Evolutionary conservation across 177 flowering plant species (phyloP).

Genomic region (Telopea speciosissima): DNA sequence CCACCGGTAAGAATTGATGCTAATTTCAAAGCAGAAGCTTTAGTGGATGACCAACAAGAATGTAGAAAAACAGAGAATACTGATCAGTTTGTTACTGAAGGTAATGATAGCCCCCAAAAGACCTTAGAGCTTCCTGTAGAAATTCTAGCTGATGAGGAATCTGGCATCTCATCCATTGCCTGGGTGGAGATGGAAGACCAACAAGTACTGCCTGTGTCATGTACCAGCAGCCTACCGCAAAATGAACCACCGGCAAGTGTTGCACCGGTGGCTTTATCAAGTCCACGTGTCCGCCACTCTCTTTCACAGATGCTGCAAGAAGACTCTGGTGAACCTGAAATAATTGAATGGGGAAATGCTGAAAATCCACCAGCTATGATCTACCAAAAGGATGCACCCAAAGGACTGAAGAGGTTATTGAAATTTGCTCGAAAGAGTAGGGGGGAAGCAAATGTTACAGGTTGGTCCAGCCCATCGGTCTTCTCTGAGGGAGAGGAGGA

Average conservation of each 20-base stretch:
- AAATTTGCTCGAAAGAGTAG: constrained; percentile 84
- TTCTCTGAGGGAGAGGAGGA: constrained; percentile 90
- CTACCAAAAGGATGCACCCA: constrained; percentile 78
- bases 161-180: constrained; percentile 53
- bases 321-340: constrained; percentile 72
- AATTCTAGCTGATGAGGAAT: constrained; percentile 45
- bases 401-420: constrained; percentile 83
- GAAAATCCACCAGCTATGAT: constrained; percentile 66
- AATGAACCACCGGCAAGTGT: constrained; percentile 24
- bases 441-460: constrained; percentile 50
- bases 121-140: constrained; percentile 23
- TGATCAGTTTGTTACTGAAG: constrained; percentile 26
- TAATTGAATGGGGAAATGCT: constrained; percentile 79
- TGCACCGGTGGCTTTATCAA: constrained; percentile 32
- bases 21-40: constrained; percentile 32
- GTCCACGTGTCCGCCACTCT: constrained; percentile 76
- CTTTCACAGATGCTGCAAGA: constrained; percentile 90
- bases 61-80: constrained; percentile 23
- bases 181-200: constrained; percentile 75
- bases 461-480: constrained; percentile 74
- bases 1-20: constrained; percentile 14
- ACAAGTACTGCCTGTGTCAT: constrained; percentile 26
- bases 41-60: constrained; percentile 18
- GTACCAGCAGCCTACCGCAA: constrained; percentile 22
- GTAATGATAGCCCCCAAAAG: constrained; percentile 19